Percentiles rank a stretch among this genome's conserved stretches.
Evolutionary conservation across 164 flowering plant species (phyloP).

Genomic region (Warburgia ugandensis): DNA sequence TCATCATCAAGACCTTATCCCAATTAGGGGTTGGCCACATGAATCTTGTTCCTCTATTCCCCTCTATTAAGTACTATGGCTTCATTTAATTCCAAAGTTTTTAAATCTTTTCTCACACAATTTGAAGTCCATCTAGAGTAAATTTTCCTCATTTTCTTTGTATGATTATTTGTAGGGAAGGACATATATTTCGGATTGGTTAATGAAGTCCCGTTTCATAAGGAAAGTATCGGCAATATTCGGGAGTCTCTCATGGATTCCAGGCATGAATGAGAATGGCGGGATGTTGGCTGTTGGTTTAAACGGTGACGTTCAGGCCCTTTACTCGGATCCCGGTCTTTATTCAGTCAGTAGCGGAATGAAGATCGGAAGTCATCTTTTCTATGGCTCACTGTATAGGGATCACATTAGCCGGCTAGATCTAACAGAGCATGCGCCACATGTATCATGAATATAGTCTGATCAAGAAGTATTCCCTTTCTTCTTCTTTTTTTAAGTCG

Average conservation of each 20-base stretch:
- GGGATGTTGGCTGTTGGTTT: constrained; percentile 50
- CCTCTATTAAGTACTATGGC: no score
- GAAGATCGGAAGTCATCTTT: constrained; percentile 45
- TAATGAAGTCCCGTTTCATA: constrained; percentile 21
- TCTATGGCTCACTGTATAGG: constrained; percentile 28
- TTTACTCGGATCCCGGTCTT: constrained; percentile 31
- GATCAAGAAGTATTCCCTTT: no score
- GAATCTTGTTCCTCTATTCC: no score
- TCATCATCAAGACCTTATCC: no score
- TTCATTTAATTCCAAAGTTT: no score
- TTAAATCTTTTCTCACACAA: no score
- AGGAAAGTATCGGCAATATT: constrained; percentile 30
- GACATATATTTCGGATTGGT: constrained; percentile 12
- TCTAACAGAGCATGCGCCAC: no score
- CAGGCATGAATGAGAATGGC: constrained; percentile 9
- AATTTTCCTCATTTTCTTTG: no score
- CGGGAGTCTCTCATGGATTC: constrained; percentile 11
- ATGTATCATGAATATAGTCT: no score
- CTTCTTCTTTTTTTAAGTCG: no score
- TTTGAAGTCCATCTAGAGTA: no score
- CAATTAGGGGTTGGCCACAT: no score
- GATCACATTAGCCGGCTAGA: constrained; percentile 45
- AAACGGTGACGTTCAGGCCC: constrained; percentile 44
- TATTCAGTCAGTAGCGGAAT: constrained; percentile 25
- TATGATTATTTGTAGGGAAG: constrained; percentile 16